Evolutionary conservation across 2,329 filamentous ascomycete species (phyloP).

Genomic region (Neobulgaria alba): DNA sequence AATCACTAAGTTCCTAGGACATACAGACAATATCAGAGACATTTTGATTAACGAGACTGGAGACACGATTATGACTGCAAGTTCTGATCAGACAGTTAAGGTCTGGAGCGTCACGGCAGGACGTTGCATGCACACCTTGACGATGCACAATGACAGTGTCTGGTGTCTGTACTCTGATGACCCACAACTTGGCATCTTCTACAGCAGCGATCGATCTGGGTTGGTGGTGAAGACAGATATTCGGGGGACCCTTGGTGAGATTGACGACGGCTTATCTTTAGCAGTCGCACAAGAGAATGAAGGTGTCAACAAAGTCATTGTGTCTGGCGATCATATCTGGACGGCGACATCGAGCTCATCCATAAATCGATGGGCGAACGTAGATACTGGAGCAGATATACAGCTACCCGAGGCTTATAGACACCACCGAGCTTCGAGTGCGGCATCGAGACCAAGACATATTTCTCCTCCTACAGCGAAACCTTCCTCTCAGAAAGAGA

Average conservation of each 20-base stretch:
- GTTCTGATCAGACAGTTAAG: slow-evolving; percentile 94
- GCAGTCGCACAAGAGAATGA: slow-evolving; percentile 91
- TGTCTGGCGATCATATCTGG: slow-evolving; percentile 49
- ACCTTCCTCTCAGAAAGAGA: slow-evolving; percentile 46
- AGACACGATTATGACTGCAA: slow-evolving; percentile 87
- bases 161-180: slow-evolving; percentile 92
- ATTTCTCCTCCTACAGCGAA: slow-evolving; percentile 30
- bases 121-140: slow-evolving; percentile 93
- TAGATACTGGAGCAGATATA: slow-evolving; percentile 69
- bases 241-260: slow-evolving; percentile 57
- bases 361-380: slow-evolving; percentile 67
- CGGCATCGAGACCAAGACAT: slow-evolving; percentile 32
- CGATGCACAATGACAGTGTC: slow-evolving; percentile 97
- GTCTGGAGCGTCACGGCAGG: slow-evolving; percentile 95
- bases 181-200: slow-evolving; percentile 79
- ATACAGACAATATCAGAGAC: slow-evolving; percentile 88
- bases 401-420: slow-evolving; percentile 50
- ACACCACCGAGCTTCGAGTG: slow-evolving; percentile 40
- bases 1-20: slow-evolving; percentile 93
- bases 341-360: slow-evolving; percentile 65
- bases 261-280: slow-evolving; percentile 83
- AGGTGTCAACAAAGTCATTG: slow-evolving; percentile 61
- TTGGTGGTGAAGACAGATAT: slow-evolving; percentile 95
- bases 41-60: slow-evolving; percentile 84
- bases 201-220: slow-evolving; percentile 87